These are phyloP conservation scores for Monosporascus ibericus DNA, from an alignment of 2,329 filamentous ascomycete species.

Conservation along the genomic window DNA sequence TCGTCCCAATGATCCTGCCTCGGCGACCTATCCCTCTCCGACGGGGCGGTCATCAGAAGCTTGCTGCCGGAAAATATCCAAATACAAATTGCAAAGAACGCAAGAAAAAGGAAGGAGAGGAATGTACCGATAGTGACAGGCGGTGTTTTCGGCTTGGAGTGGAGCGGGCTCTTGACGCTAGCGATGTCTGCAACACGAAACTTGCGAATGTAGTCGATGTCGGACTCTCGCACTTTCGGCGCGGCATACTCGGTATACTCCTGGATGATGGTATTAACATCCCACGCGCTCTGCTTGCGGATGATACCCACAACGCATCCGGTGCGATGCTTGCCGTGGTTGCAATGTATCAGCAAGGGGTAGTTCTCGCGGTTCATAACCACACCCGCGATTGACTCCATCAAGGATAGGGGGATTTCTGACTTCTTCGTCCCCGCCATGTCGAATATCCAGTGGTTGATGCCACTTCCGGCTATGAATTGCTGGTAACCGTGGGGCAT, in stretches of 20 bases:
- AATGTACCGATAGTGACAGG: slow-evolving; percentile 6
- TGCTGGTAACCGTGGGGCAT: slow-evolving; percentile 43
- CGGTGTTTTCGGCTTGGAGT: background rate
- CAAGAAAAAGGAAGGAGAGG: slow-evolving; percentile 10
- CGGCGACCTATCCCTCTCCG: background rate
- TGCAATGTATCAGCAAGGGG: slow-evolving; percentile 84
- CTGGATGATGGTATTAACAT: slow-evolving; percentile 52
- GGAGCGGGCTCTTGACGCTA: background rate
- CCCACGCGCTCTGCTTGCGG: slow-evolving; percentile 66
- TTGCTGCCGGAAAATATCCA: slow-evolving; percentile 10
- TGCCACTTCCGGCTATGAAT: slow-evolving; percentile 62
- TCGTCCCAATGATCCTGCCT: background rate
- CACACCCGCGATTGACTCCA: slow-evolving; percentile 65
- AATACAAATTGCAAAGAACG: slow-evolving; percentile 9
- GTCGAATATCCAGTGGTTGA: slow-evolving; percentile 67
- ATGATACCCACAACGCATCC: slow-evolving; percentile 82
- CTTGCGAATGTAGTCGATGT: slow-evolving; percentile 50
- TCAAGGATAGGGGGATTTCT: slow-evolving; percentile 58
- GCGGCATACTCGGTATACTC: slow-evolving; percentile 68
- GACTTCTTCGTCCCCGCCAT: slow-evolving; percentile 87
- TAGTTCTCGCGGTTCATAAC: slow-evolving; percentile 69
- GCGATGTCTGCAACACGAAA: slow-evolving; percentile 37
- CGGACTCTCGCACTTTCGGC: slow-evolving; percentile 54
- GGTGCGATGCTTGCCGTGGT: slow-evolving; percentile 88
- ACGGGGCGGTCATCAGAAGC: slow-evolving; percentile 6